phyloP scores from a whole-genome alignment of 2,329 filamentous ascomycete genomes.

The Neofusicoccum sp. region DNA sequence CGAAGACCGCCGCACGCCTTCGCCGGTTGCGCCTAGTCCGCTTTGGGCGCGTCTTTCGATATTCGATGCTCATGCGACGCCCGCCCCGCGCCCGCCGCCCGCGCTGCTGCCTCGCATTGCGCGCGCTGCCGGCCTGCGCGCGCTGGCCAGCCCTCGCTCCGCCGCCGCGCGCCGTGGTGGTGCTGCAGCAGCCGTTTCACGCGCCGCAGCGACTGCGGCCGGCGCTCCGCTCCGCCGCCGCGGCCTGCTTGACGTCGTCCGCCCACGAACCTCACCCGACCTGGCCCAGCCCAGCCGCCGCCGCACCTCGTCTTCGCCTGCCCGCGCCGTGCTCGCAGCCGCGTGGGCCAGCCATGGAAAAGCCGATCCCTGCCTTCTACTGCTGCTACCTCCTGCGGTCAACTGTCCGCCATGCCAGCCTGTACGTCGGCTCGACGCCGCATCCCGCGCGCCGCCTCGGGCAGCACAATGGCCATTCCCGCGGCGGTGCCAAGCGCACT shows the following conservation, averaged over 20 bases:
- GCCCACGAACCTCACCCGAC: background rate
- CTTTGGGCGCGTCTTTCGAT: conserved; percentile 17
- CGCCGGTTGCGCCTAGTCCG: conserved; percentile 15
- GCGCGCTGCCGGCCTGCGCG: background rate
- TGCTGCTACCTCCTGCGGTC: conserved; percentile 91
- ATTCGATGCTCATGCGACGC: conserved; percentile 13
- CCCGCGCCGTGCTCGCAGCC: no score
- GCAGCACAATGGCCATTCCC: conserved; percentile 85
- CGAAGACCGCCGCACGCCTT: conserved; percentile 10
- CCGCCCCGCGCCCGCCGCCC: background rate
- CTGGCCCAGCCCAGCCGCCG: background rate
- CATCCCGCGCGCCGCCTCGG: conserved; percentile 79
- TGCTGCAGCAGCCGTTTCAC: conserved; percentile 17
- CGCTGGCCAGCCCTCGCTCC: background rate
- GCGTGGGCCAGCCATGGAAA: conserved; percentile 45
- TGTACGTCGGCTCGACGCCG: conserved; percentile 89
- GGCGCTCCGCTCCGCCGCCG: conserved; percentile 2
- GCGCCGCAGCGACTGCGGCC: background rate
- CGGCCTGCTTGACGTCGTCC: conserved; percentile 5
- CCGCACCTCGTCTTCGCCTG: background rate
- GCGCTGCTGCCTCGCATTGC: conserved; percentile 6
- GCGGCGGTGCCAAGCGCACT: conserved; percentile 79
- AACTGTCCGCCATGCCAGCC: conserved; percentile 62
- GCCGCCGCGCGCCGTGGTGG: background rate
- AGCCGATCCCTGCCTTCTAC: conserved; percentile 80